Percentiles rank a stretch among this genome's conserved stretches.
These are phyloP conservation scores for Primulina eburnea DNA, from an alignment of 257 asterid species.

Conservation along the genomic window DNA sequence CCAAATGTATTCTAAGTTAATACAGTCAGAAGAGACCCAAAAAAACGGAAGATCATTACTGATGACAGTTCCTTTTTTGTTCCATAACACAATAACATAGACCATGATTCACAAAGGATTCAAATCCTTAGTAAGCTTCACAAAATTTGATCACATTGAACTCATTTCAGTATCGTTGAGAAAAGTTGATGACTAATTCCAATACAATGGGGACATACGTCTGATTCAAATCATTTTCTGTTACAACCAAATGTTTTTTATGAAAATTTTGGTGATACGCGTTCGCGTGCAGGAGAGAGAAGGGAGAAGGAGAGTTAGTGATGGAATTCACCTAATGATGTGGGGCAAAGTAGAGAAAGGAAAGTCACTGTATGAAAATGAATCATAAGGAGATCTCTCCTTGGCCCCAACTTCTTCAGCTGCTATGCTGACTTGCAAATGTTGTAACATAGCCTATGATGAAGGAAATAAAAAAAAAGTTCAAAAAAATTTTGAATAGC, in stretches of 20 bases:
- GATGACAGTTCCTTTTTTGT: not conserved
- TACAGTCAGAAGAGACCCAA: not conserved
- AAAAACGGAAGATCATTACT: no score
- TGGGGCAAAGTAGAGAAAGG: constrained; percentile 72
- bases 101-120: not conserved
- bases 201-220: not conserved
- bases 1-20: not conserved
- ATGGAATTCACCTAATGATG: constrained; percentile 52
- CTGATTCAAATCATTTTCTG: not conserved
- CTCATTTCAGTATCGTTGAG: not conserved
- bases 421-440: constrained; percentile 69
- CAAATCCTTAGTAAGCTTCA: not conserved
- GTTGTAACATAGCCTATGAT: constrained; percentile 50
- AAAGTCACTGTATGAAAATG: constrained; percentile 61
- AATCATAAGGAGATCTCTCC: constrained; percentile 79
- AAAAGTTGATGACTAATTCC: no score
- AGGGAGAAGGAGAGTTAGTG: not conserved
- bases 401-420: constrained; percentile 80
- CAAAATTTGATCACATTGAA: not conserved
- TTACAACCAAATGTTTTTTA: not conserved
- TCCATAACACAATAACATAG: no score
- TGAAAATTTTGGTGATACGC: not conserved
- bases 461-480: constrained; percentile 28
- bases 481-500: constrained; percentile 18
- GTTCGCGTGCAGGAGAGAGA: constrained; percentile 9